A percentile compares a stretch with the other conserved stretches of the same genome.
Evolutionary conservation across 257 asterid species (phyloP).

Genomic region (Solanum arcanum): DNA sequence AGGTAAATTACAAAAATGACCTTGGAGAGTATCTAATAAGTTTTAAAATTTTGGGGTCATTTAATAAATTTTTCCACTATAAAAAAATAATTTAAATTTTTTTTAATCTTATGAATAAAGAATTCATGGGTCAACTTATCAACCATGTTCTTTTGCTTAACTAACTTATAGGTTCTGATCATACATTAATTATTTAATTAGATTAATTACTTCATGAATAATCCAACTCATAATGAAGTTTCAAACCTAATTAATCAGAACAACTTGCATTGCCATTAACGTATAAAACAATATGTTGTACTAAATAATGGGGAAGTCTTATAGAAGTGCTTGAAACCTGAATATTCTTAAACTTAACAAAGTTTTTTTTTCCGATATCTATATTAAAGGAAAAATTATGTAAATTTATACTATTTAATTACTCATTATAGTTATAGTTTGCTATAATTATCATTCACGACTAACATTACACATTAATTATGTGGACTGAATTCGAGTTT

Average conservation of each 20-base stretch:
- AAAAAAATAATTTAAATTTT: too few species aligned
- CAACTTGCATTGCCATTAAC: not conserved
- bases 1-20: too few species aligned
- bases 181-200: not conserved
- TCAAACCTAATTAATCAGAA: not conserved
- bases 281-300: not conserved
- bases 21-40: not conserved
- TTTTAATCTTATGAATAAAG: not conserved
- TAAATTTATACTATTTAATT: too few species aligned
- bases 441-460: too few species aligned
- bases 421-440: too few species aligned
- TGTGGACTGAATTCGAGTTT: too few species aligned
- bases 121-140: not conserved
- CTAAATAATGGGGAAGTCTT: not conserved
- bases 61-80: not conserved
- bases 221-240: not conserved
- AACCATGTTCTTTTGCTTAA: not conserved
- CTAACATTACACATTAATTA: too few species aligned
- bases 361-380: not conserved
- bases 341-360: not conserved
- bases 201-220: not conserved
- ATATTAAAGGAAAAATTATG: not conserved
- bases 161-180: not conserved
- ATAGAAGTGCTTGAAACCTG: not conserved
- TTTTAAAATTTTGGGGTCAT: too few species aligned